phyloP scores from a whole-genome alignment of 2,329 filamentous ascomycete species.

The Didymella exigua region DNA sequence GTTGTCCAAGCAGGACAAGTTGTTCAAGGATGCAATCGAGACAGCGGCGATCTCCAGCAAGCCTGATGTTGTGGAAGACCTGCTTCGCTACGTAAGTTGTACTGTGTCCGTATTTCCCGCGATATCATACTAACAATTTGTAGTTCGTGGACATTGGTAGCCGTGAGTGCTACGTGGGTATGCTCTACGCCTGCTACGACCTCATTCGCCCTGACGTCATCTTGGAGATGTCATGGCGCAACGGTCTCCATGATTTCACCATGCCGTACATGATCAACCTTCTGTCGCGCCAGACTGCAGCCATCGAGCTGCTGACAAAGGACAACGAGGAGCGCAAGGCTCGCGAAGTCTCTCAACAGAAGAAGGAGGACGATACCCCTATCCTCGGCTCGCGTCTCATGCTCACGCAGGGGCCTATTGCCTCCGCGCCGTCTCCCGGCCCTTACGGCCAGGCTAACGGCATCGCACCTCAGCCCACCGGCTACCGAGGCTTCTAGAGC shows the following conservation, averaged over 20 bases:
- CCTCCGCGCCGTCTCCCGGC: slow-evolving; percentile 63
- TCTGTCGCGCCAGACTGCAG: slow-evolving; percentile 85
- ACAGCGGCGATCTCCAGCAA: slow-evolving; percentile 92
- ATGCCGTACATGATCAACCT: slow-evolving; percentile 99
- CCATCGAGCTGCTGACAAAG: slow-evolving; percentile 83
- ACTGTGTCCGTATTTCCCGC: too few species aligned
- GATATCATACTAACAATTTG: slow-evolving; percentile 40
- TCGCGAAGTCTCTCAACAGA: slow-evolving; percentile 73
- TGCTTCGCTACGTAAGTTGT: slow-evolving; percentile 90
- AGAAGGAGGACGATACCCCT: slow-evolving; percentile 90
- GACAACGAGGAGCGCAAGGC: slow-evolving; percentile 94
- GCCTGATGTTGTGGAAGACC: slow-evolving; percentile 89
- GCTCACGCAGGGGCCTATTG: slow-evolving; percentile 86
- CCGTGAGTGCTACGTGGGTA: slow-evolving; percentile 99
- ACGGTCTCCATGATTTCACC: slow-evolving; percentile 92
- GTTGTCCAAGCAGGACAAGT: slow-evolving; percentile 97
- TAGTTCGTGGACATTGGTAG: slow-evolving; percentile 99
- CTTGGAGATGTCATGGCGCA: slow-evolving; percentile 95
- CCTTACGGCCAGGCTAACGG: slow-evolving; percentile 84
- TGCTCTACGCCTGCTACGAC: slow-evolving; percentile 98
- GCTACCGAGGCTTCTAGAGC: slow-evolving; percentile 46
- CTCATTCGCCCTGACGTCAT: slow-evolving; percentile 91
- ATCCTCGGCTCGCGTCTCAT: slow-evolving; percentile 92
- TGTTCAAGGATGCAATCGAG: slow-evolving; percentile 99
- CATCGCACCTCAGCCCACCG: slow-evolving; percentile 86